Evolutionary conservation across 129 eudicot genomes (phyloP).

Genomic region (Helianthus tuberosus): DNA sequence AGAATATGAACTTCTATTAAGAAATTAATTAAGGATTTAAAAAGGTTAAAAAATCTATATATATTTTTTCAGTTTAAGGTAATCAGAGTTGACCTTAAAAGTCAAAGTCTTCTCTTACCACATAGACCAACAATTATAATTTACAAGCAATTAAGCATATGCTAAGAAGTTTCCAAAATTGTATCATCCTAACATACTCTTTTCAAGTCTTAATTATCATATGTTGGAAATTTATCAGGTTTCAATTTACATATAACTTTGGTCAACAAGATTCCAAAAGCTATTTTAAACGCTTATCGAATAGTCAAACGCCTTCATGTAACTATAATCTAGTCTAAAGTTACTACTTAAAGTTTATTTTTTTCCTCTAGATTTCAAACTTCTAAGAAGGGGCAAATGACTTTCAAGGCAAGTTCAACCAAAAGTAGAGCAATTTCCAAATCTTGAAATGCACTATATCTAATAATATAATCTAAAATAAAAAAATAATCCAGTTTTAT

Average conservation of each 20-base stretch:
- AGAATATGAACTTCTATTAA: conserved; percentile 22
- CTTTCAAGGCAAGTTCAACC: conserved; percentile 34
- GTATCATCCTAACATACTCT: background rate
- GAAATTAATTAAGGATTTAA: conserved; percentile 19
- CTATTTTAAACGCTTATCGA: conserved; percentile 9
- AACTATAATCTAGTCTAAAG: background rate
- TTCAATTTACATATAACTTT: background rate
- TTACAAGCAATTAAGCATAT: background rate
- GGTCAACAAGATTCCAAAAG: conserved; percentile 17
- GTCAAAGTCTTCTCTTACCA: background rate
- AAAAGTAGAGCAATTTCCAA: conserved; percentile 1
- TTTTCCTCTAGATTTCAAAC: conserved; percentile 16
- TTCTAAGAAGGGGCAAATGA: conserved; percentile 22
- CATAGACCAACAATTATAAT: background rate
- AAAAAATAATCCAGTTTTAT: background rate
- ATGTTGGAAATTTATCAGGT: background rate
- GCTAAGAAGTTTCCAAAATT: conserved; percentile 5
- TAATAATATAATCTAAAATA: background rate
- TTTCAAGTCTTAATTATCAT: background rate
- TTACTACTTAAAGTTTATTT: conserved; percentile 19
- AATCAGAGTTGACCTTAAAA: background rate
- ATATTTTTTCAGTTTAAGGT: background rate
- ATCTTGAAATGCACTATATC: conserved; percentile 15
- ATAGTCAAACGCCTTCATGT: conserved; percentile 12
- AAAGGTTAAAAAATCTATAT: background rate